Evolutionary conservation across 2,329 filamentous ascomycete genomes (phyloP), one percentile per base, ranked within the genome.

Genomic region (Sporothrix schenckii): DNA sequence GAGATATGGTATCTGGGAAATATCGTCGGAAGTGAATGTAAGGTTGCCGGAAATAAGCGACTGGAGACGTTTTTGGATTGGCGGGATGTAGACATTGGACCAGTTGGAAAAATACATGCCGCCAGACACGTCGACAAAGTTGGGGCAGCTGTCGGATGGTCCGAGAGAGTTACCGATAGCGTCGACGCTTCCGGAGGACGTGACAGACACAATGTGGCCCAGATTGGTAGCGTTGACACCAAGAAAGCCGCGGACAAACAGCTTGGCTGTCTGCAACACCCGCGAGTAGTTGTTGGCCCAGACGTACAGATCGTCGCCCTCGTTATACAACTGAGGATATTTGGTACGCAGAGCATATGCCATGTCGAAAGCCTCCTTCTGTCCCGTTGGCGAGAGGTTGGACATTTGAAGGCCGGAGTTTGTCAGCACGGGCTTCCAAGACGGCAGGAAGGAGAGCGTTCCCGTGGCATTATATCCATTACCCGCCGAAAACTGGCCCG

Each of bases 211-310:
- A 24, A 91, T 83, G 3, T 82, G 85, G 13, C 87, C 87, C 0
- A 85, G 79, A 2, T 81, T 80, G 0, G 83, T 82, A 4, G 87
- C 83, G 56, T 86, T 84, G 27, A 83, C 81, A 0, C 88, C 88
- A 0, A 91, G 77, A 75, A 86, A 91, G 9, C 88, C 88, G 44
- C 84, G 83, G 1, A 88, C 81, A 73, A 91, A 91, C 60, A 87
- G 82, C 67, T 85, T 81, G 1, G 88, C 88, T 1, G 87, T 88
- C 76, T 90, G 86, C 13, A 90, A 80, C 0, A 89, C 87, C 6
- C 87, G 84, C 6, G 86, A 84, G 77, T 91, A 91, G 74, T 88
- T 86, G 76, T 91, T 91, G 21, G 87, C 84, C 87, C 87, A 91
- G 7, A 89, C 84, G 10, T 84, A 80, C 74, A 90, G 89, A 10